Evolutionary conservation across 352 stramenopile species (phyloP).

Genomic region (Pythium plurisporium): DNA sequence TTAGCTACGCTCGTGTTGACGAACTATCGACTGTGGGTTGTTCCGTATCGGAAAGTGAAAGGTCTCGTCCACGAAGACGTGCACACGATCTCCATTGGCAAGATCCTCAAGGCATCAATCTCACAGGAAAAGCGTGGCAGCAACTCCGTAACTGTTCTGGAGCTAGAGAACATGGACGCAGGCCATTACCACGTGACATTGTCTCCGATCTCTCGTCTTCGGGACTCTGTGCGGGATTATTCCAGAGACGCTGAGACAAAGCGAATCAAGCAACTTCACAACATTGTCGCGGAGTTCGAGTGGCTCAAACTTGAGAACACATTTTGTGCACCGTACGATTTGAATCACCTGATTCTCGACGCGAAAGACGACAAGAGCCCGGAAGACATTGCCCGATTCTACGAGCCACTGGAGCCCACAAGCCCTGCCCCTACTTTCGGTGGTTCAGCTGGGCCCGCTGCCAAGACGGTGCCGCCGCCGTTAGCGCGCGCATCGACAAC

Average conservation of each 20-base stretch:
- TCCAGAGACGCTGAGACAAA: slow-evolving; percentile 71
- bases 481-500: slow-evolving; percentile 28
- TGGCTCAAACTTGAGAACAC: slow-evolving; percentile 83
- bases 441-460: too few species aligned
- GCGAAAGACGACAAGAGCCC: slow-evolving; percentile 44
- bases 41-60: slow-evolving; percentile 70
- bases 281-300: slow-evolving; percentile 78
- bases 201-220: slow-evolving; percentile 64
- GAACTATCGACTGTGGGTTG: slow-evolving; percentile 84
- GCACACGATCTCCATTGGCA: slow-evolving; percentile 73
- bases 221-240: slow-evolving; percentile 64
- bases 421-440: not conserved
- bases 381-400: slow-evolving; percentile 56
- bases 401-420: slow-evolving; percentile 34
- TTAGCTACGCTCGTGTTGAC: slow-evolving; percentile 74
- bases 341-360: slow-evolving; percentile 59
- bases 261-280: slow-evolving; percentile 72
- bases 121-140: slow-evolving; percentile 72
- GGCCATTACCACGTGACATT: slow-evolving; percentile 83
- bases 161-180: slow-evolving; percentile 85
- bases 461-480: slow-evolving; percentile 11
- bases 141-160: slow-evolving; percentile 65
- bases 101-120: slow-evolving; percentile 74
- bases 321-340: slow-evolving; percentile 70
- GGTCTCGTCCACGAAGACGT: slow-evolving; percentile 80